Evolutionary conservation across 768 basidiomycete species (phyloP).

Genomic region (Hygrocybe punicea): DNA sequence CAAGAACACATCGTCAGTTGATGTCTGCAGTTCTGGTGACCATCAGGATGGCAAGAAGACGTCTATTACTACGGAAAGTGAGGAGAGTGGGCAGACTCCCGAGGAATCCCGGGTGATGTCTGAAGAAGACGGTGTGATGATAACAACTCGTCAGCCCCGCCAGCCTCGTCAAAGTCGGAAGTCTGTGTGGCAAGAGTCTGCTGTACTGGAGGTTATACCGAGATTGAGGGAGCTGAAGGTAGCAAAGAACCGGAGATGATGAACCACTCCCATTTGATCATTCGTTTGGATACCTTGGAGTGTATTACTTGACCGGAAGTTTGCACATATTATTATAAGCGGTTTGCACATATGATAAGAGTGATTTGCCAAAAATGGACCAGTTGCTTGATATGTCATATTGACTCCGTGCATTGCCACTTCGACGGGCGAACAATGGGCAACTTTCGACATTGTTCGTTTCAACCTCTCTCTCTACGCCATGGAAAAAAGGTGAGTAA

Average conservation of each 20-base stretch:
- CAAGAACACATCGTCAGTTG: neutral
- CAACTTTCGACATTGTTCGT: no score
- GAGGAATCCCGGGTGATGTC: neutral
- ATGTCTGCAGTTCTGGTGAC: neutral
- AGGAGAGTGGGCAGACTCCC: neutral
- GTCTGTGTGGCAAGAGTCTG: neutral
- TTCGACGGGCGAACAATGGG: no score
- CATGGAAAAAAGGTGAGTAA: no score
- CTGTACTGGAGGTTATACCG: neutral
- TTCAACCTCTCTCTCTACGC: no score
- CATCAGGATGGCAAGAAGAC: neutral
- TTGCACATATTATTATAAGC: no score
- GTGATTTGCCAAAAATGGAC: no score
- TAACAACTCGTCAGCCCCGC: no score
- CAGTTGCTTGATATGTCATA: no score
- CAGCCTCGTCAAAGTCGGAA: neutral
- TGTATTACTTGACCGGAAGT: no score
- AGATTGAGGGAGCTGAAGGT: neutral
- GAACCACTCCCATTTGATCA: neutral
- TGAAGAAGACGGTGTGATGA: neutral
- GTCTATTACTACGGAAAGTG: neutral
- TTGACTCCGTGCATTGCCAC: no score
- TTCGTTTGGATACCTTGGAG: neutral
- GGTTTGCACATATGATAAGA: no score
- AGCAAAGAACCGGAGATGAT: neutral